Conservation (phyloP, 192 early-diverging fungal species). For the Podila clonocystis region DNA sequence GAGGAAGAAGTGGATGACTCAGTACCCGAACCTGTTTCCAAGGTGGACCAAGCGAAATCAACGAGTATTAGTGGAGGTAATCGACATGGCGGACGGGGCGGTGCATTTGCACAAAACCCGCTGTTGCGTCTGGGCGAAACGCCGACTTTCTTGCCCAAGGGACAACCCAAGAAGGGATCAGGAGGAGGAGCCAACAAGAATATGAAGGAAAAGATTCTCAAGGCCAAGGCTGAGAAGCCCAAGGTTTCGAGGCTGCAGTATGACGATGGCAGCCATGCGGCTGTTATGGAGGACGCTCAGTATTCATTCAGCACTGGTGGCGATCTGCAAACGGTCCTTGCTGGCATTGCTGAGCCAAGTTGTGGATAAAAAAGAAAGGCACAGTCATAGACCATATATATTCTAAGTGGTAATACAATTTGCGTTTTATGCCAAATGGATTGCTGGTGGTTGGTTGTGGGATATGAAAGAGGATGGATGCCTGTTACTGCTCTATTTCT, state of each 20-base stretch:
- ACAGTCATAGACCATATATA: neutral
- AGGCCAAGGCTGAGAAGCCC: constrained; percentile 36
- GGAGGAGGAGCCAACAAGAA: constrained; percentile 3
- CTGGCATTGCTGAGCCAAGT: constrained; percentile 47
- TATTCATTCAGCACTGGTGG: constrained; percentile 27
- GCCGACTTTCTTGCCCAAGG: constrained; percentile 25
- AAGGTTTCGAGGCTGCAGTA: constrained; percentile 35
- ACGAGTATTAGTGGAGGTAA: constrained; percentile 46
- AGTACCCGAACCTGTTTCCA: constrained; percentile 30
- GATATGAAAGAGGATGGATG: neutral
- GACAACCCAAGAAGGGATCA: constrained; percentile 7
- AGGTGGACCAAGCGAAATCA: constrained; percentile 33
- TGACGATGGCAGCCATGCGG: constrained; percentile 31
- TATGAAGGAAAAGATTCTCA: constrained; percentile 37
- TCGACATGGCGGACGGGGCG: constrained; percentile 41
- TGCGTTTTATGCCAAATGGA: neutral
- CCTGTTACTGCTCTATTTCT: constrained; percentile 31
- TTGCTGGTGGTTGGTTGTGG: neutral
- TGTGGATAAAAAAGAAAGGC: constrained; percentile 33
- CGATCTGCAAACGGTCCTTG: constrained; percentile 35
- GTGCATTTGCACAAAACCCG: constrained; percentile 43
- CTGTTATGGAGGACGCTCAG: constrained; percentile 41
- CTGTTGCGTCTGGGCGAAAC: constrained; percentile 36
- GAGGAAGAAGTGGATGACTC: constrained; percentile 51
- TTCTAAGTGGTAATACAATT: neutral